A percentile compares a stretch with the other conserved stretches of the same genome.
Evolutionary conservation across 768 basidiomycete species (phyloP).

Genomic region (Boletus coccyginus): DNA sequence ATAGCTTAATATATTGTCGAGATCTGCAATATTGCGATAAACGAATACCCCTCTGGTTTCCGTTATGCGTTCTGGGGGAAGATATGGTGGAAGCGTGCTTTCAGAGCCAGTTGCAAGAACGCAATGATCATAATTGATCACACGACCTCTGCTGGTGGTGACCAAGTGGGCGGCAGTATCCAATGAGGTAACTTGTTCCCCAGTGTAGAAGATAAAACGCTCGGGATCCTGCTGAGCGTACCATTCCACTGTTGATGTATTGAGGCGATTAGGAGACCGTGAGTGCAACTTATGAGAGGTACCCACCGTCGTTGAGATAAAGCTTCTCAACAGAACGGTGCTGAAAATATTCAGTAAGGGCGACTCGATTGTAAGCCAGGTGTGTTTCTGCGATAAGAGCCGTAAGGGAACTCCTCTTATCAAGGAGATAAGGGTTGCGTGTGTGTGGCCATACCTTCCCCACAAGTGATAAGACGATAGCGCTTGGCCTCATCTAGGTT

Average conservation of each 20-base stretch:
- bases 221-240: constrained; percentile 56
- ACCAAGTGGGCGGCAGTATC: constrained; percentile 41
- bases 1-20: constrained; percentile 62
- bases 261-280: not conserved
- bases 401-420: constrained; percentile 12
- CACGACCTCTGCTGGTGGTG: constrained; percentile 43
- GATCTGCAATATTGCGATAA: constrained; percentile 69
- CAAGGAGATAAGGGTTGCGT: constrained; percentile 22
- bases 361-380: constrained; percentile 53
- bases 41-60: constrained; percentile 60
- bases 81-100: constrained; percentile 59
- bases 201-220: constrained; percentile 50
- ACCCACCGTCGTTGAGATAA: constrained; percentile 50
- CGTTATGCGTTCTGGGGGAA: constrained; percentile 38
- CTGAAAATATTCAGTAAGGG: constrained; percentile 58
- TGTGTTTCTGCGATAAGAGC: constrained; percentile 31
- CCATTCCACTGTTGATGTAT: constrained; percentile 44
- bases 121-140: constrained; percentile 56
- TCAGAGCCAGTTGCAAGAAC: constrained; percentile 69
- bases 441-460: constrained; percentile 43
- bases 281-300: not conserved
- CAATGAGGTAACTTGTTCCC: constrained; percentile 45
- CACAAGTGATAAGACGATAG: constrained; percentile 57
- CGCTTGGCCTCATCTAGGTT: constrained; percentile 47
- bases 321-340: constrained; percentile 57